Evolutionary conservation across 177 flowering plant species (phyloP), one percentile per base, ranked within the genome.

Genomic region (Tripterygium wilfordii): DNA sequence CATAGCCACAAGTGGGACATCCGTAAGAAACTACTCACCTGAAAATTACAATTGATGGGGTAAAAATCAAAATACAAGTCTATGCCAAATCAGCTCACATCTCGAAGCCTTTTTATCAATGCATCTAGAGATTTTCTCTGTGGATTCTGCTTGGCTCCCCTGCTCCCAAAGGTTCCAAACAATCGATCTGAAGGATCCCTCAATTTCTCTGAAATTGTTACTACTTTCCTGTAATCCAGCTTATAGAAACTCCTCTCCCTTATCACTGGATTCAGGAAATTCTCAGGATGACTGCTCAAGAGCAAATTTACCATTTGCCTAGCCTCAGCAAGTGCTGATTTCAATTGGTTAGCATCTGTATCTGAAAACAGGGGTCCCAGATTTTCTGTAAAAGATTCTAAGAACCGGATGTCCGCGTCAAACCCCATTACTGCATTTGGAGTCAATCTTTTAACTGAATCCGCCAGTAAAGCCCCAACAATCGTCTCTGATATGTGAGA

Each of bases 81-180:
- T n/a, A n/a, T n/a, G n/a, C n/a, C n/a, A n/a, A n/a, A n/a, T n/a
- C n/a, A n/a, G n/a, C n/a, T n/a, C n/a, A n/a, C n/a, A 39, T 94
- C 99, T 75, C 65, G 87, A 41, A 94, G 92, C 57, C 96, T 77
- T 69, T 72, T 94, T 53, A 94, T 83, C 76, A 94, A 72, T 9
- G 80, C 54, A 74, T 94, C 99, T 24, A 94, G 70, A 17, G 99
- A 94, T 61, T 90, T 94, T 83, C 83, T 94, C 71, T 82, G 87
- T 9, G 96, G 82, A 50, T 94, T 90, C 65, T 61, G 87, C 74
- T 65, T 85, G 46, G 64, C 53, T 23, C 78, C 94, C 61, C 99
- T 80, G 29, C 77, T 73, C 26, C 84, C 87, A 66, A 94, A 94
- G 46, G 78, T 76, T 47, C 89, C 87, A 65, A 94, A 94, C 19